These are phyloP conservation scores for Dioszegia crocea DNA, from an alignment of 768 basidiomycete genomes.

Conservation along the genomic window DNA sequence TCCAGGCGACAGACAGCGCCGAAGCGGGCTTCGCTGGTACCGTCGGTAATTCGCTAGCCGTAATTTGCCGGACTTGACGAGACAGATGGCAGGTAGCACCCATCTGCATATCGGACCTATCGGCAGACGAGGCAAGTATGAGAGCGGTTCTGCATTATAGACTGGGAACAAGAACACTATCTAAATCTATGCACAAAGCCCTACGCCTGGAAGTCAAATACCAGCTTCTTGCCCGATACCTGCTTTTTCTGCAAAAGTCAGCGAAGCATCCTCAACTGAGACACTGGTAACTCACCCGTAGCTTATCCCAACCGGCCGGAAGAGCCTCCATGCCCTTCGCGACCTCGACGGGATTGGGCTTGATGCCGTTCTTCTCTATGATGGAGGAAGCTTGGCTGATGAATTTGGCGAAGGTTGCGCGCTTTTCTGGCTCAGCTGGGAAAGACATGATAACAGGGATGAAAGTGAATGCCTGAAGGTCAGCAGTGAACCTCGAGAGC, in stretches of 20 bases:
- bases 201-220: slow-evolving; percentile 14
- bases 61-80: too few species aligned
- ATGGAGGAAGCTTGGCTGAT: background rate
- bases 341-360: slow-evolving; percentile 33
- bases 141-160: too few species aligned
- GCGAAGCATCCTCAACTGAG: background rate
- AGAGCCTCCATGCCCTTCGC: slow-evolving; percentile 19
- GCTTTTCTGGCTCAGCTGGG: slow-evolving; percentile 20
- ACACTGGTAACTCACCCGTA: background rate
- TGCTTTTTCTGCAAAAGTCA: slow-evolving; percentile 6
- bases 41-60: too few species aligned
- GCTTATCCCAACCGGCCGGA: slow-evolving; percentile 10
- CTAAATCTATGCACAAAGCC: too few species aligned
- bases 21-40: too few species aligned
- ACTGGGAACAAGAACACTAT: too few species aligned
- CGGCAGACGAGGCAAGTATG: too few species aligned
- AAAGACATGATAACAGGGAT: slow-evolving; percentile 10
- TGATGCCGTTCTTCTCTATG: slow-evolving; percentile 15
- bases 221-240: slow-evolving; percentile 34
- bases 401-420: slow-evolving; percentile 18
- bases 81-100: too few species aligned
- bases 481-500: background rate
- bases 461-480: slow-evolving; percentile 27
- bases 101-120: too few species aligned
- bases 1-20: too few species aligned